phyloP scores from a whole-genome alignment of 2,329 filamentous ascomycete species.

The Aspergillus sp. region DNA sequence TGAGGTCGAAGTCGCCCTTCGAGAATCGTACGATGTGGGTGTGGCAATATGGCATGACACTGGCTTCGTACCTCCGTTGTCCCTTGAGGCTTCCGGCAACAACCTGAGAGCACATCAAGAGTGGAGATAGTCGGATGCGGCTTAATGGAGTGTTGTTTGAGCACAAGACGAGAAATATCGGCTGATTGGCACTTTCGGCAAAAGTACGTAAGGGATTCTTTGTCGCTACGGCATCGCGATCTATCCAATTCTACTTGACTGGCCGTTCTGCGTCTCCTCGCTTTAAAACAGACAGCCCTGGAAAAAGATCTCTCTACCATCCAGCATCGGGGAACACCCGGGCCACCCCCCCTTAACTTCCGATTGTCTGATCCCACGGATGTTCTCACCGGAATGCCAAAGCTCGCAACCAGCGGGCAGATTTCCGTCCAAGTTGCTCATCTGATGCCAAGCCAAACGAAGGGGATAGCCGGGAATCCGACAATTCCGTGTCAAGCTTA shows the following conservation, averaged over 20 bases:
- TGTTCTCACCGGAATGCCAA: not conserved
- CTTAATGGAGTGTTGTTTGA: not conserved
- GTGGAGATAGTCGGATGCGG: not conserved
- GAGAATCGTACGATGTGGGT: not conserved
- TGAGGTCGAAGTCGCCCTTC: not conserved
- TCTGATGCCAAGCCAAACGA: slow-evolving; percentile 21
- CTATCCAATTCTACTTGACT: not conserved
- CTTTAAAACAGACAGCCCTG: not conserved
- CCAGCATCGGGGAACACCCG: not conserved
- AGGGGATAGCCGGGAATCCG: slow-evolving; percentile 21
- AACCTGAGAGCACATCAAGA: not conserved
- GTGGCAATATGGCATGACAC: slow-evolving; percentile 1
- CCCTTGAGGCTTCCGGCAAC: not conserved
- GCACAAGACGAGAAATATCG: not conserved
- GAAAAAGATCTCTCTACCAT: not conserved
- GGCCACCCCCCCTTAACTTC: not conserved
- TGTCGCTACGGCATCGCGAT: not conserved
- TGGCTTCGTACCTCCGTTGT: not conserved
- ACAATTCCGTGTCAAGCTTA: slow-evolving; percentile 2
- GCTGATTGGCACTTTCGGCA: not conserved
- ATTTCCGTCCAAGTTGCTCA: slow-evolving; percentile 1
- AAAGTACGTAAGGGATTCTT: not conserved
- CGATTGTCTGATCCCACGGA: not conserved
- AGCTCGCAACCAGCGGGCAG: slow-evolving; percentile 1
- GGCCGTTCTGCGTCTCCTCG: not conserved